Percentiles rank a stretch among this genome's conserved stretches.
Conservation (phyloP, 2,329 filamentous ascomycete species). For the Mycosphaerelloides madeirae region DNA sequence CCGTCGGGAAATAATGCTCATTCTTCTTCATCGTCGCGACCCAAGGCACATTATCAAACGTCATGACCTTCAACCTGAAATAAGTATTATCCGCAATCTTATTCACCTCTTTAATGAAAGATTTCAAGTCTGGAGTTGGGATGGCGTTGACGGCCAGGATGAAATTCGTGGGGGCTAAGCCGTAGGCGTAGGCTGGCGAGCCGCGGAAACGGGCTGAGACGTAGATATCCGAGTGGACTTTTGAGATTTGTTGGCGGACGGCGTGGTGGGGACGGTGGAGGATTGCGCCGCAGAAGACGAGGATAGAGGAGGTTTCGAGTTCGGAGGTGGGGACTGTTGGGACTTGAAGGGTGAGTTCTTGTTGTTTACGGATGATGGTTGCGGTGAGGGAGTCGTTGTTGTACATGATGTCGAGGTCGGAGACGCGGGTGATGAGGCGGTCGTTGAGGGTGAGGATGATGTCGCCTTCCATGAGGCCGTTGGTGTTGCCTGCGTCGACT, state of each 20-base stretch:
- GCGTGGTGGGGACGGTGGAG: conserved; percentile 92
- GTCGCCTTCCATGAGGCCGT: conserved; percentile 79
- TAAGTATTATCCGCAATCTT: conserved; percentile 96
- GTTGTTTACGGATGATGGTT: conserved; percentile 76
- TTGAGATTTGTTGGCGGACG: conserved; percentile 93
- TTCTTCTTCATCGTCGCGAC: conserved; percentile 99
- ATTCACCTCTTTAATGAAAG: conserved; percentile 75
- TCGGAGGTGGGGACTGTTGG: conserved; percentile 84
- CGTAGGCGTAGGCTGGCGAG: conserved; percentile 82
- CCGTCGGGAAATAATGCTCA: conserved; percentile 81
- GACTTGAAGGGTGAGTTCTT: conserved; percentile 71
- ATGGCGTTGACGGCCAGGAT: conserved; percentile 92
- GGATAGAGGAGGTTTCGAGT: conserved; percentile 84
- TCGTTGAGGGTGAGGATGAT: conserved; percentile 87
- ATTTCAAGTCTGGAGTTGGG: conserved; percentile 72
- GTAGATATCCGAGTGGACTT: conserved; percentile 93
- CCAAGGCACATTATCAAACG: conserved; percentile 97
- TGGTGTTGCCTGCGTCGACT: conserved; percentile 54
- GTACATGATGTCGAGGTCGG: conserved; percentile 96
- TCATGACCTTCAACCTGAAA: conserved; percentile 94
- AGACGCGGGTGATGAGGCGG: conserved; percentile 87
- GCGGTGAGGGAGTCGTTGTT: conserved; percentile 77
- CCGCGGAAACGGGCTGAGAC: conserved; percentile 81
- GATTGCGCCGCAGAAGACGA: conserved; percentile 92
- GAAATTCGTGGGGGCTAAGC: conserved; percentile 93